Evolutionary conservation across 176 grass and related monocot genomes (phyloP).

Genomic region (Sorghum bicolor): DNA sequence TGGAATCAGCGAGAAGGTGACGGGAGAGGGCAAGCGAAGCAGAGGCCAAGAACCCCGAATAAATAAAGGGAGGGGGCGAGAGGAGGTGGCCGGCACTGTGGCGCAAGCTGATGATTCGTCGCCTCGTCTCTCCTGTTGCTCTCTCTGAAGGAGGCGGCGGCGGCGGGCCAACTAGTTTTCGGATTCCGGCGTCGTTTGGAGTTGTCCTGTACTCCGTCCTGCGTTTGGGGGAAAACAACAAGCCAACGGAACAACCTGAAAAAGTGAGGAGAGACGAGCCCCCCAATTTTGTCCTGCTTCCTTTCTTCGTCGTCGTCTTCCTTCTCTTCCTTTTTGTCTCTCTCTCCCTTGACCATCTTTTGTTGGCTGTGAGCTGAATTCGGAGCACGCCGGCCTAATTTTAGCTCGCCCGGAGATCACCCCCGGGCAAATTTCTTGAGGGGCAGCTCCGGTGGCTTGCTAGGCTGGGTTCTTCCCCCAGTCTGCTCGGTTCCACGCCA

Average conservation of each 20-base stretch:
- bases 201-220: slow-evolving; percentile 1
- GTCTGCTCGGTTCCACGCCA: slow-evolving; percentile 13
- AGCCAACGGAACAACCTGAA: slow-evolving; percentile 18
- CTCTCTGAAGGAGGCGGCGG: neutral
- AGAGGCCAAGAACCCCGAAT: neutral
- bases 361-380: slow-evolving; percentile 37
- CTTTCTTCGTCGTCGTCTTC: neutral
- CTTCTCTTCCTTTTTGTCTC: neutral
- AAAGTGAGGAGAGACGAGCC: neutral
- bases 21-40: neutral
- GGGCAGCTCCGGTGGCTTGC: neutral
- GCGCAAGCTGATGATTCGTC: neutral
- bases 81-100: neutral
- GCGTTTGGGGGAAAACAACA: slow-evolving; percentile 17
- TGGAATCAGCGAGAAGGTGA: slow-evolving; percentile 20
- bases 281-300: slow-evolving; percentile 44
- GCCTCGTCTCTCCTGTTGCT: slow-evolving; percentile 7
- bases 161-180: neutral
- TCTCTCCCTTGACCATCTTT: neutral
- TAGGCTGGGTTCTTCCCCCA: slow-evolving; percentile 17
- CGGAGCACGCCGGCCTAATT: slow-evolving; percentile 32
- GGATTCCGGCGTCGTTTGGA: slow-evolving; percentile 20
- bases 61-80: neutral
- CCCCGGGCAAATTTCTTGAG: slow-evolving; percentile 4
- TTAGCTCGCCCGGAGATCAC: slow-evolving; percentile 3